Base-by-base conservation (phyloP, 2,329 filamentous ascomycete species). In the Capronia coronata region DNA sequence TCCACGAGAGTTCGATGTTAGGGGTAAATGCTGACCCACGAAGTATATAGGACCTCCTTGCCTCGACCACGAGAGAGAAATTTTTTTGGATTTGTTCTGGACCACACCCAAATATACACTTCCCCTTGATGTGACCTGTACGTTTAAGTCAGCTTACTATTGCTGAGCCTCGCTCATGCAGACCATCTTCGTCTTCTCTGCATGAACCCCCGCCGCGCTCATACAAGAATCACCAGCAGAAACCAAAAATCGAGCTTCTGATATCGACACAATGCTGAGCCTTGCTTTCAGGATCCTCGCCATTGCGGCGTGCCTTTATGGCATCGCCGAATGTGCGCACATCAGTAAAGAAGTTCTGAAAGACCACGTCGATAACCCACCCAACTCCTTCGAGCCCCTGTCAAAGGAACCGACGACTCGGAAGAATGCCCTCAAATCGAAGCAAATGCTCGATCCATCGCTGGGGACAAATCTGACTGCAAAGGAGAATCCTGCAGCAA, bases 251-350 rank as follows among this genome's bases (percentile, higher is more conserved):
- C 14, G 8, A 37, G 8, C 34, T 13, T 19, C 4, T 8, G 7
- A 7, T 19, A 23, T 8, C 6, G 21, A n/a, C 18, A 51, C 22
- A 11, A 55, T 55, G 52, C 44, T 55, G 9, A 39, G 23, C 37
- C 21, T 55, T 13, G 32, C 45, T 4, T 16, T 51, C 14, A 45
- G 52, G 14, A 34, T 55, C 10, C 25, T 55, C 21, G 52, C 52
- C 35, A 43, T 55, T 34, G 23, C 22, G 6, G 16, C 37, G 11
- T 50, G 47, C 22, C 10, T 46, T 10, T 43, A 27, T 14, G 52
- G 52, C 9, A 48, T 55, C n/a, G 42, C 38, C 2, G 19, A 38
- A 14, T 55, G 52, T 29, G 45, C 48, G 3, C 30, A 21, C 13
- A 49, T 51, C 44, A 55, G 52, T 23, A 44, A 48, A 11, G 23